Evolutionary conservation across 768 basidiomycete genomes (phyloP).

Genomic region (Lanmaoa rubissima): DNA sequence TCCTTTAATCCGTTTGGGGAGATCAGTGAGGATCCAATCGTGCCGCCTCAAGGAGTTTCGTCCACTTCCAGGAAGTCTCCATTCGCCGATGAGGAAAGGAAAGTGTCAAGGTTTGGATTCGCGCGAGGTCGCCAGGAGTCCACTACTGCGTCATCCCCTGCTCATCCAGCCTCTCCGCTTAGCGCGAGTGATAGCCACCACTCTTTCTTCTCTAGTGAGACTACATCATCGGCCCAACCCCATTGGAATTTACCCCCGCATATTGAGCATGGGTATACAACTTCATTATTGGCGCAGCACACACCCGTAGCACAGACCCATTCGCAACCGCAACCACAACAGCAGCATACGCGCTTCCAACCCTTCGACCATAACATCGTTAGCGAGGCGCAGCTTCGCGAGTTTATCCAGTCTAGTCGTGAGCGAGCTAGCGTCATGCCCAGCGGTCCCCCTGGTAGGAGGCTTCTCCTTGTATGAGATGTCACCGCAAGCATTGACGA

Average conservation of each 20-base stretch:
- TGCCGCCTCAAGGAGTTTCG: slow-evolving; percentile 29
- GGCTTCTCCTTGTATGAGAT: slow-evolving; percentile 41
- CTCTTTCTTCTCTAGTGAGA: slow-evolving; percentile 44
- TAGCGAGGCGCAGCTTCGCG: slow-evolving; percentile 75
- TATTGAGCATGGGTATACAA: slow-evolving; percentile 41
- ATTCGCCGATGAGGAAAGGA: slow-evolving; percentile 57
- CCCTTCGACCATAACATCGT: slow-evolving; percentile 52
- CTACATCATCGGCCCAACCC: slow-evolving; percentile 37
- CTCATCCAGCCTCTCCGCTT: slow-evolving; percentile 54
- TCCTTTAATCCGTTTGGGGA: slow-evolving; percentile 84
- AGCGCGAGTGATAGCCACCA: slow-evolving; percentile 49
- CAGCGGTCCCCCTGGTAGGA: slow-evolving; percentile 47
- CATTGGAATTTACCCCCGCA: slow-evolving; percentile 47
- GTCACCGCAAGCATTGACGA: slow-evolving; percentile 33
- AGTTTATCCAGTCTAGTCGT: slow-evolving; percentile 70
- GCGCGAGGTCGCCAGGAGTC: slow-evolving; percentile 69
- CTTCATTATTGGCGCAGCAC: slow-evolving; percentile 50
- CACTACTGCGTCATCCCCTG: slow-evolving; percentile 55
- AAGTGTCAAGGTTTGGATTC: slow-evolving; percentile 79
- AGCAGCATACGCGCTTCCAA: slow-evolving; percentile 47
- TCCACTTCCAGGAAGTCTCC: slow-evolving; percentile 38
- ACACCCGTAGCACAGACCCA: slow-evolving; percentile 36
- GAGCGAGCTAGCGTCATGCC: slow-evolving; percentile 45
- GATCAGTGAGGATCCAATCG: slow-evolving; percentile 43
- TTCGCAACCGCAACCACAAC: slow-evolving; percentile 36